phyloP scores from a whole-genome alignment of 176 grass and related monocot species.

The Musa schizocarpa region DNA sequence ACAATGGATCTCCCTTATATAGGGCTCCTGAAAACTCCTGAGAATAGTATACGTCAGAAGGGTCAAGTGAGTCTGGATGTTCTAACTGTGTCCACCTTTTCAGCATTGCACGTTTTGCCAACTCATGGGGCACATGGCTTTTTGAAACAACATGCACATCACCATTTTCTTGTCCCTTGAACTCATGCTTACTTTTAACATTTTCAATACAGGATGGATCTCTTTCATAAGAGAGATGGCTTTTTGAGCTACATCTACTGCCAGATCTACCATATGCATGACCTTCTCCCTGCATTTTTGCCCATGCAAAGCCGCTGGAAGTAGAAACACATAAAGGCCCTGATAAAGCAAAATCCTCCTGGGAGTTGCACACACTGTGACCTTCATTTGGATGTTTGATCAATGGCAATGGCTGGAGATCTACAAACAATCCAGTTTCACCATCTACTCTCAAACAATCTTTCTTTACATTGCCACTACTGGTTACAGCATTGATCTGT shows the following conservation, averaged over 20 bases:
- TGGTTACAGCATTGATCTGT: slow-evolving; percentile 33
- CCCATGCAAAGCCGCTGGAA: slow-evolving; percentile 75
- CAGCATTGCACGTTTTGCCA: slow-evolving; percentile 42
- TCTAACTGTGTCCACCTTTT: slow-evolving; percentile 83
- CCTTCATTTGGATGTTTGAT: slow-evolving; percentile 30
- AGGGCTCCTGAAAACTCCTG: slow-evolving; percentile 47
- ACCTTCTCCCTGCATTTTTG: slow-evolving; percentile 52
- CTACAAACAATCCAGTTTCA: slow-evolving; percentile 37
- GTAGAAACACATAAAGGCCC: slow-evolving; percentile 66
- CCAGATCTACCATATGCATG: slow-evolving; percentile 30
- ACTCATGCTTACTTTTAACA: slow-evolving; percentile 29
- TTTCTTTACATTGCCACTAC: slow-evolving; percentile 21
- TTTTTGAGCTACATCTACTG: slow-evolving; percentile 46
- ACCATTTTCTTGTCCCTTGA: slow-evolving; percentile 32
- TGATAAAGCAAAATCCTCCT: slow-evolving; percentile 56
- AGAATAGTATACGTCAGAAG: slow-evolving; percentile 38
- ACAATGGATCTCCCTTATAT: slow-evolving; percentile 37
- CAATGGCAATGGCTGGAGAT: slow-evolving; percentile 38
- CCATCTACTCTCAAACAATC: slow-evolving; percentile 37
- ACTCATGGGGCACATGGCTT: slow-evolving; percentile 28
- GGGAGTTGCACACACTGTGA: slow-evolving; percentile 31
- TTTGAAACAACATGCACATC: slow-evolving; percentile 30
- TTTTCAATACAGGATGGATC: slow-evolving; percentile 22
- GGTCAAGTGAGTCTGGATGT: slow-evolving; percentile 72
- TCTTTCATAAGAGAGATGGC: slow-evolving; percentile 23